These are phyloP conservation scores for Haematococcus sp. DNA, from an alignment of 139 green algal species.

Conservation along the genomic window DNA sequence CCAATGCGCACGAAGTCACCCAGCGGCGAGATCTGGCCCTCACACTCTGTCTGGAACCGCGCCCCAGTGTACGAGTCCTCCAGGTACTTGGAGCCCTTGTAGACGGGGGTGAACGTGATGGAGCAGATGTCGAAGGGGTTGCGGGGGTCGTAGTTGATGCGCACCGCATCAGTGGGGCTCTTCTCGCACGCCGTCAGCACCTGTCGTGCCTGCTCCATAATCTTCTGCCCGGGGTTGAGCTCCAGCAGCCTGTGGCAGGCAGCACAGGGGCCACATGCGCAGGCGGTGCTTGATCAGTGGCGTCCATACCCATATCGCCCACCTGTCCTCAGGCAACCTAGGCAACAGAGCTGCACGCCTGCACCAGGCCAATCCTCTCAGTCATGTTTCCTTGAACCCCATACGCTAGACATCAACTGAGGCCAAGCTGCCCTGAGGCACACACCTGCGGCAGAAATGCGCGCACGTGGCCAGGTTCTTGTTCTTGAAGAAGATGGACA, in stretches of 20 bases:
- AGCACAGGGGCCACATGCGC: not conserved
- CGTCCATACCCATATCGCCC: not conserved
- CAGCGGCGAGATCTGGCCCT: conserved; percentile 79
- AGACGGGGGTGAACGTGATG: conserved; percentile 94
- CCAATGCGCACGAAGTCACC: conserved; percentile 88
- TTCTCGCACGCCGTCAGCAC: conserved; percentile 94
- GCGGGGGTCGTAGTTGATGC: conserved; percentile 94
- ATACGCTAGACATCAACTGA: no score
- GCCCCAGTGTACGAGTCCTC: conserved; percentile 87
- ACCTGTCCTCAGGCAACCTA: no score
- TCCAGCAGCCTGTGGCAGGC: conserved; percentile 82
- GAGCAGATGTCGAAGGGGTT: conserved; percentile 98
- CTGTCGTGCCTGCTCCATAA: conserved; percentile 74
- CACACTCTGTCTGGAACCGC: conserved; percentile 81
- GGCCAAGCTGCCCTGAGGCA: no score
- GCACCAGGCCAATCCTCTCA: no score
- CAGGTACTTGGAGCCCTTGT: conserved; percentile 69
- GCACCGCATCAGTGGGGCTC: conserved; percentile 78
- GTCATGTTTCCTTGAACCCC: no score
- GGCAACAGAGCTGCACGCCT: no score
- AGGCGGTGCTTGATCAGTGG: not conserved
- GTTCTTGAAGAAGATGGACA: conserved; percentile 96
- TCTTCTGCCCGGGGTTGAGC: conserved; percentile 86
- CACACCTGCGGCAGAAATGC: conserved; percentile 82
- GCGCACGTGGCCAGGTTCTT: conserved; percentile 87